Percentiles rank a stretch among this genome's conserved stretches.
Conservation (phyloP, 805 yeast genomes). For the Wickerhamiella alocasiicola region DNA sequence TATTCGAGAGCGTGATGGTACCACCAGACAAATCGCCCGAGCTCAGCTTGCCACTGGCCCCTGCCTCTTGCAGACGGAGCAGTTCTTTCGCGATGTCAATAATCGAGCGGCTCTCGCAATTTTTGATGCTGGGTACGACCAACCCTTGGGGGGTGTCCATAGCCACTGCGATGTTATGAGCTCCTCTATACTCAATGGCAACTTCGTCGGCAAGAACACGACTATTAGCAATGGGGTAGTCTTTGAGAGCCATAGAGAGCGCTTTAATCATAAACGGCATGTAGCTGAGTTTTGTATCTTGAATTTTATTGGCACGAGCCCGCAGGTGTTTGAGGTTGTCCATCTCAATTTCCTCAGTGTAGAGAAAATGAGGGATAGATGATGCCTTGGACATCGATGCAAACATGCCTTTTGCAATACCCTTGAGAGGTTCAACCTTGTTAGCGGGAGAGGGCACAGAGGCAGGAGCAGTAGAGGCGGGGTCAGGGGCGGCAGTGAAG, state of each 20-base stretch:
- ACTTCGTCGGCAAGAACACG: constrained; percentile 16
- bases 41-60: constrained; percentile 21
- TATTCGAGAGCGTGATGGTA: constrained; percentile 27
- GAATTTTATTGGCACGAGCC: constrained; percentile 18
- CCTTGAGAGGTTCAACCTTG: constrained; percentile 20
- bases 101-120: constrained; percentile 21
- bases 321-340: constrained; percentile 23
- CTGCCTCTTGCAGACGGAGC: constrained; percentile 22
- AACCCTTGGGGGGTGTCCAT: constrained; percentile 28
- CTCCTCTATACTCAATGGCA: constrained; percentile 19
- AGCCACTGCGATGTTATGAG: constrained; percentile 27
- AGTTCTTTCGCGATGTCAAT: constrained; percentile 25
- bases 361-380: constrained; percentile 27
- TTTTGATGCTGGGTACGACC: constrained; percentile 26
- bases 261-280: constrained; percentile 29
- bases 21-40: constrained; percentile 24
- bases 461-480: not conserved
- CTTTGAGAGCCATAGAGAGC: constrained; percentile 22
- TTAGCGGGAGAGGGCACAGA: constrained; percentile 2
- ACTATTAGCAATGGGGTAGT: constrained; percentile 25
- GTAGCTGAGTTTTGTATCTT: constrained; percentile 21
- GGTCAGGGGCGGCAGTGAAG: not conserved
- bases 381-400: constrained; percentile 26
- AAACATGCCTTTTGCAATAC: constrained; percentile 27
- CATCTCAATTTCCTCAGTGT: constrained; percentile 26